phyloP scores from a whole-genome alignment of 2,329 filamentous ascomycete species.

The Fonsecaea pedrosoi region DNA sequence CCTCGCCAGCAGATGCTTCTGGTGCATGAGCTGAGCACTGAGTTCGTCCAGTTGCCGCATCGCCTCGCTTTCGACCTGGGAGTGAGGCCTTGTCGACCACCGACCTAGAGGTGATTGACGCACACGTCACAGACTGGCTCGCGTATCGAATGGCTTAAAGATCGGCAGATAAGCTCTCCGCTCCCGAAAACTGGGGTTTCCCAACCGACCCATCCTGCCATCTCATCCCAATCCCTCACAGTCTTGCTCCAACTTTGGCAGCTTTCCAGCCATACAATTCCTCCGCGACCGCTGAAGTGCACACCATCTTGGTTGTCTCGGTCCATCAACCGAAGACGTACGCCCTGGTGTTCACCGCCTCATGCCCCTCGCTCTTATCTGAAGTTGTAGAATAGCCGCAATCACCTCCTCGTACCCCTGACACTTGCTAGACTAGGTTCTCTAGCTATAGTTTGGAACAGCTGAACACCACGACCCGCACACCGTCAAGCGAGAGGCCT shows the following conservation, averaged over 20 bases:
- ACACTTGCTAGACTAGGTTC: slow-evolving; percentile 1
- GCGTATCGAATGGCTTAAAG: neutral
- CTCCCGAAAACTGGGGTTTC: neutral
- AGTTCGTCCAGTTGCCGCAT: neutral
- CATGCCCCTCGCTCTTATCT: neutral
- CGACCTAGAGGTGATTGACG: neutral
- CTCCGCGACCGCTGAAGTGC: neutral
- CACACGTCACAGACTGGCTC: neutral
- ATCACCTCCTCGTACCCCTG: neutral
- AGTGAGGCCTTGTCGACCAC: neutral
- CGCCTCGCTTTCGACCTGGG: neutral
- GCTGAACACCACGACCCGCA: neutral
- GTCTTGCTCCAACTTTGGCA: neutral
- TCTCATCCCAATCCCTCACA: neutral
- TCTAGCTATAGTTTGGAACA: neutral
- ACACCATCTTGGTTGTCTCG: neutral
- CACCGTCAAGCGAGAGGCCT: neutral
- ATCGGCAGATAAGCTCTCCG: neutral
- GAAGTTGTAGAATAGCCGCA: neutral
- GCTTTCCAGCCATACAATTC: neutral
- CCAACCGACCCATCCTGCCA: neutral
- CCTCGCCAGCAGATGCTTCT: neutral
- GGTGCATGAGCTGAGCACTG: neutral
- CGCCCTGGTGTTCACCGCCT: neutral
- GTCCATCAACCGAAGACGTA: neutral